Evolutionary conservation across 116 monocot species (phyloP).

Genomic region (Iris pallida): DNA sequence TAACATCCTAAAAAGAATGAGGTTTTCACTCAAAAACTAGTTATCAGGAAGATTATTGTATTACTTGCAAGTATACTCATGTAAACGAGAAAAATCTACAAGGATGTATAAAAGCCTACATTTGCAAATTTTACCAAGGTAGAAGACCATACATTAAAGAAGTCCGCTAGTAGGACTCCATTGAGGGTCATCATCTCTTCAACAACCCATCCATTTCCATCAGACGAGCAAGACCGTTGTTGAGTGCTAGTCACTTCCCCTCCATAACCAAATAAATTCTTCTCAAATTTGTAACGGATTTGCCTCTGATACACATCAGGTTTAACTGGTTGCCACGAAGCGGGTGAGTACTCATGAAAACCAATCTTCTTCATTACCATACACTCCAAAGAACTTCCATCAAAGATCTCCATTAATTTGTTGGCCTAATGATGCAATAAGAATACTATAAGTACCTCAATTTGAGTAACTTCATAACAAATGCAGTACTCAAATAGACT

Average conservation of each 20-base stretch:
- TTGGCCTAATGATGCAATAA: slow-evolving; percentile 32
- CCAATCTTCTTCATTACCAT: slow-evolving; percentile 75
- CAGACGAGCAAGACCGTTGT: slow-evolving; percentile 47
- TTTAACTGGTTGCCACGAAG: slow-evolving; percentile 60
- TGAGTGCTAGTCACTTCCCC: slow-evolving; percentile 78
- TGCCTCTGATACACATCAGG: slow-evolving; percentile 55
- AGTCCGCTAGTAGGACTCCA: slow-evolving; percentile 59
- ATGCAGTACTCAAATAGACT: too few relatives aligned
- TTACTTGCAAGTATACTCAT: too few relatives aligned
- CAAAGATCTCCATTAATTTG: slow-evolving; percentile 61
- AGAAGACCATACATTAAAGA: slow-evolving; percentile 48
- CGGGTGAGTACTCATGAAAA: slow-evolving; percentile 44
- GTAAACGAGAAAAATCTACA: too few relatives aligned
- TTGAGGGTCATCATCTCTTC: slow-evolving; percentile 70
- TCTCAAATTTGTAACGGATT: slow-evolving; percentile 58
- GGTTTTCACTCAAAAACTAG: too few relatives aligned
- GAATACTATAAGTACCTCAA: neutral
- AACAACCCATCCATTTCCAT: slow-evolving; percentile 65
- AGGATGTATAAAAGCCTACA: too few relatives aligned
- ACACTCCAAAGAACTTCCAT: slow-evolving; percentile 57
- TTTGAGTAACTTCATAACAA: too few relatives aligned
- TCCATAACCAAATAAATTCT: slow-evolving; percentile 35
- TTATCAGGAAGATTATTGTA: too few relatives aligned
- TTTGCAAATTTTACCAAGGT: neutral
- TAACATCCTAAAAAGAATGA: too few relatives aligned